Evolutionary conservation across 2,329 filamentous ascomycete genomes (phyloP).

Genomic region (Cladorrhinum sp.): DNA sequence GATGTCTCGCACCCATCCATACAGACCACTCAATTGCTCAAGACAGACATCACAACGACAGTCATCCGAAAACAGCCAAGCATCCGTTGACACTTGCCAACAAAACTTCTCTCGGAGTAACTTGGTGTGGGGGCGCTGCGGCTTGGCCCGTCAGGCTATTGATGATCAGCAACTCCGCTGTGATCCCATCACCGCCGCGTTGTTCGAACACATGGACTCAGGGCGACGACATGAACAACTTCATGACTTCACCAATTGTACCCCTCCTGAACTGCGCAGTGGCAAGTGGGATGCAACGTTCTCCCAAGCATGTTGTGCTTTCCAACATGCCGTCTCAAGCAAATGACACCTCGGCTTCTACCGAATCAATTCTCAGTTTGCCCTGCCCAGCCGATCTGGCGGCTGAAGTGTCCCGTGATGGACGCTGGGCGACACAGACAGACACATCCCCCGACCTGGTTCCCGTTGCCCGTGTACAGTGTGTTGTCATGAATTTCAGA

Average conservation of each 20-base stretch:
- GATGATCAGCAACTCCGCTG: neutral
- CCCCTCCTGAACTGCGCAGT: neutral
- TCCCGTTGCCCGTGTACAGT: neutral
- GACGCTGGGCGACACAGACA: neutral
- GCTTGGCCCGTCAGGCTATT: slow-evolving; percentile 7
- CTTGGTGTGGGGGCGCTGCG: slow-evolving; percentile 10
- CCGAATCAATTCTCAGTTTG: slow-evolving; percentile 21
- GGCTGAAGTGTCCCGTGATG: slow-evolving; percentile 15
- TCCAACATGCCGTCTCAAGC: slow-evolving; percentile 15
- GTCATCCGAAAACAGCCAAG: neutral
- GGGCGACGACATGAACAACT: neutral
- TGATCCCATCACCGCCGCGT: neutral
- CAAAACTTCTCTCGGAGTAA: neutral
- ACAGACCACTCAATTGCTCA: neutral
- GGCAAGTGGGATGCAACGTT: slow-evolving; percentile 12
- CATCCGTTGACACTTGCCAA: neutral
- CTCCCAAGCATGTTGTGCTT: slow-evolving; percentile 7
- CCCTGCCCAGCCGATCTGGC: slow-evolving; percentile 9
- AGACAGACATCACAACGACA: neutral
- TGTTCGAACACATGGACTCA: neutral
- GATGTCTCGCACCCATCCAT: neutral
- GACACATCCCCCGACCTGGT: neutral
- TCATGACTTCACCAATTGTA: neutral
- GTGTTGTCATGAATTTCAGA: slow-evolving; percentile 2
- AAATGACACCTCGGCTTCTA: slow-evolving; percentile 23